Base-by-base conservation (phyloP, 2,329 filamentous ascomycete genomes). In the Chaetomiaceae sp. region DNA sequence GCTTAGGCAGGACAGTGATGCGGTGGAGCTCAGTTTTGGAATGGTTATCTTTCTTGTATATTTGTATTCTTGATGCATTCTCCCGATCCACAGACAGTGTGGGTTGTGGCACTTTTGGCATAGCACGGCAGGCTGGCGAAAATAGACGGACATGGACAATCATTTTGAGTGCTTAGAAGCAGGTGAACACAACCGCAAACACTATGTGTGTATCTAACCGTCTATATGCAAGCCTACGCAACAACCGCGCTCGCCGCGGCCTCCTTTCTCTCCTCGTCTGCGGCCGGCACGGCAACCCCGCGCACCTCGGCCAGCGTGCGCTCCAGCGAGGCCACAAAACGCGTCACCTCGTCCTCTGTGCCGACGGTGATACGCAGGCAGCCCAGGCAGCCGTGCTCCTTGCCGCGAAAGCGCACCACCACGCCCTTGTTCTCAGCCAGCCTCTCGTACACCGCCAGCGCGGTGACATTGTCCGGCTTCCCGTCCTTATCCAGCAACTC, bases 301-400 rank as follows among this genome's bases (percentile, higher is more conserved):
- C 69, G 61, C 9, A 78, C 68, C 55, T 78, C 71, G 2, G 57
- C 65, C 45, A 81, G 57, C 2, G 68, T 68, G 45, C 63, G 67
- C 55, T 69, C 70, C 18, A 96, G 66, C 56, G 90, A 83, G 17
- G 71, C 68, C 57, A 98, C 63, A 61, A 97, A 88, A 49, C 83
- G 76, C 20, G 83, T 83, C 8, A 94, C 87, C 67, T 98, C 93
- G 1, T 79, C 69, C 64, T 94, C 86, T 1, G 91, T 97, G 14
- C 93, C 93, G 11, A 98, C 81, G 0, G 93, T 98, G 56, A 97
- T 88, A 45, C 93, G 79, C 64, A 98, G 68, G 60, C 91, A 96
- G 0, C 91, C 93, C 34, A 83, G 66, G 63, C 93, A 98, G 4
- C 90, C 91, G 55, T 86, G 74, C 71, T 98, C 93, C 69, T 90